phyloP scores from a whole-genome alignment of 2,329 filamentous ascomycete genomes.

The Stachybotrys chartarum region DNA sequence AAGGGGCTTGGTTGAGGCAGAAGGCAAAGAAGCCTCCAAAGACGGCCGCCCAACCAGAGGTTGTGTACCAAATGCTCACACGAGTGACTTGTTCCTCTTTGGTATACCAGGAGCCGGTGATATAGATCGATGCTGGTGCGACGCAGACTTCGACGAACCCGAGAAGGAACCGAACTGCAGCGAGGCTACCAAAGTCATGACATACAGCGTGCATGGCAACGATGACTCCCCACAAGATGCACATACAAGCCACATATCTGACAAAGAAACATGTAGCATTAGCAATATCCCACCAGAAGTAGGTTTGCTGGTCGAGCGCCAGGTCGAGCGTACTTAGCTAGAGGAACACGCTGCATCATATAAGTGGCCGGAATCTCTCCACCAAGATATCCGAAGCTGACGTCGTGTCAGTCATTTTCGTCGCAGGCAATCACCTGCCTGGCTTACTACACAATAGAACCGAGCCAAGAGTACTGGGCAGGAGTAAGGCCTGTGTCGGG shows the following conservation, averaged over 20 bases:
- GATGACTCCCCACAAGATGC: constrained; percentile 4
- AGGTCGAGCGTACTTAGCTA: constrained; percentile 1
- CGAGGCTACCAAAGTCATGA: constrained; percentile 4
- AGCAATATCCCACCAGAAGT: not conserved
- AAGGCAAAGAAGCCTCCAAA: constrained; percentile 5
- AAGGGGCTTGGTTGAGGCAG: constrained; percentile 1
- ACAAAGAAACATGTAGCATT: not conserved
- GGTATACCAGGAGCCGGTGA: constrained; percentile 4
- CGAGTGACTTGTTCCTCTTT: constrained; percentile 3
- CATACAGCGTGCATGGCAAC: constrained; percentile 1
- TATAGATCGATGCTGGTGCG: constrained; percentile 1
- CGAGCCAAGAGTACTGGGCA: constrained; percentile 6
- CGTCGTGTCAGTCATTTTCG: not conserved
- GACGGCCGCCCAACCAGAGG: constrained; percentile 1
- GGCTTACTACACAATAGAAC: constrained; percentile 7
- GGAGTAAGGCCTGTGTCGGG: constrained; percentile 2
- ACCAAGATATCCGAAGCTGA: constrained; percentile 7
- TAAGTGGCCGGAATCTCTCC: constrained; percentile 3
- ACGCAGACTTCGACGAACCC: constrained; percentile 4
- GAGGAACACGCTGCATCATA: constrained; percentile 5
- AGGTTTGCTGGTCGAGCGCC: not conserved
- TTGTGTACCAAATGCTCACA: constrained; percentile 2
- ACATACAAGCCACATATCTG: constrained; percentile 3
- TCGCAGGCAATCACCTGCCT: not conserved
- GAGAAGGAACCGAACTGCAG: constrained; percentile 3